Percentiles rank a stretch among this genome's conserved stretches.
These are phyloP conservation scores for Brachypodium distachyon DNA, from an alignment of 202 grass and related monocot genomes.

Conservation along the genomic window DNA sequence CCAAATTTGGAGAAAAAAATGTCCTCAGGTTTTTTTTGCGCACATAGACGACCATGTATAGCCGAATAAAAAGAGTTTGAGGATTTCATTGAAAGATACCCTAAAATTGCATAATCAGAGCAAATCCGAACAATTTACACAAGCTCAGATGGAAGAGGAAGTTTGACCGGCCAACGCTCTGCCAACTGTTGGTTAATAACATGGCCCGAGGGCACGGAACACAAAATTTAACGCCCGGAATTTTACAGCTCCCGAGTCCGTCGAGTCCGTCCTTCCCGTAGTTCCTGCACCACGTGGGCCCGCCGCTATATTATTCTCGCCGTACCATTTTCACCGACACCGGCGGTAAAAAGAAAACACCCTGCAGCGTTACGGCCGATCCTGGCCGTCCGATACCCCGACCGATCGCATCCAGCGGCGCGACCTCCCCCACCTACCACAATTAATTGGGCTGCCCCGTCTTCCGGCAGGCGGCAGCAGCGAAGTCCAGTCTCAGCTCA, in stretches of 20 bases:
- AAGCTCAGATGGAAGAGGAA: neutral
- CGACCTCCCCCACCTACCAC: neutral
- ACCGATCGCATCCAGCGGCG: conserved; percentile 34
- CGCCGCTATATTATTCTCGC: neutral
- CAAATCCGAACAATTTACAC: no score
- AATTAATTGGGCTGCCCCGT: conserved; percentile 28
- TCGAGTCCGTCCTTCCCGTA: neutral
- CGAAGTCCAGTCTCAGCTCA: neutral
- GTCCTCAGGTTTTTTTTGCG: no score
- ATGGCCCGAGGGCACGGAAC: neutral
- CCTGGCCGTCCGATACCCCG: neutral
- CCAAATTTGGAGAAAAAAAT: no score
- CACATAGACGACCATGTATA: no score
- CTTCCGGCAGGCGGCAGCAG: neutral
- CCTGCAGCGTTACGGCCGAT: neutral
- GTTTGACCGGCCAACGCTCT: conserved; percentile 30
- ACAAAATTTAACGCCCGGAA: neutral
- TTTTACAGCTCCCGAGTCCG: neutral
- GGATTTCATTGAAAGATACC: neutral
- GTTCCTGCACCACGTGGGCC: neutral
- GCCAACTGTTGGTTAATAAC: neutral
- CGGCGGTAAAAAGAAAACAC: neutral
- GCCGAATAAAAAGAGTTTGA: no score
- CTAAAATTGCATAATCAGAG: neutral
- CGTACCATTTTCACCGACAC: conserved; percentile 34